phyloP scores from a whole-genome alignment of 1,139 yeast genomes.

The Pichia sp. region DNA sequence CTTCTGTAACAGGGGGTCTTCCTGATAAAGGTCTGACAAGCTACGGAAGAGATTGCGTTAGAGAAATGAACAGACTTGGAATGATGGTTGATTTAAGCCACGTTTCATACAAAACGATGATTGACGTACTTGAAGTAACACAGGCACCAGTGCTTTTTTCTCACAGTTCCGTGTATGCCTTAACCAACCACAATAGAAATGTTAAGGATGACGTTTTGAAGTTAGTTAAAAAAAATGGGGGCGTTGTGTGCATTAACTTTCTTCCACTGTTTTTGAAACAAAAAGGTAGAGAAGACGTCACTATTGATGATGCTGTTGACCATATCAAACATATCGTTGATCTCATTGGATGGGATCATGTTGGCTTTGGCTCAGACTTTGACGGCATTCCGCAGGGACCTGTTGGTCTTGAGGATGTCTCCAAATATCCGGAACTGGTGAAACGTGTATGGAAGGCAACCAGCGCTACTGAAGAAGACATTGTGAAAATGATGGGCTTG shows the following conservation, averaged over 20 bases:
- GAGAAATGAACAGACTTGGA: conserved; percentile 46
- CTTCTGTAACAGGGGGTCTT: conserved; percentile 37
- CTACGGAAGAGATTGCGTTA: conserved; percentile 34
- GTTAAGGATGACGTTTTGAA: conserved; percentile 42
- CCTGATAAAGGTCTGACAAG: conserved; percentile 39
- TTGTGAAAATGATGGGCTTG: conserved; percentile 39
- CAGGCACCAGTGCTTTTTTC: conserved; percentile 45
- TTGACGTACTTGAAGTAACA: conserved; percentile 35
- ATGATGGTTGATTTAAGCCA: conserved; percentile 49
- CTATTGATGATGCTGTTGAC: conserved; percentile 43
- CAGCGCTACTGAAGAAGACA: conserved; percentile 37
- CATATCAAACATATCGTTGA: conserved; percentile 39
- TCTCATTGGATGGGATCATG: conserved; percentile 47
- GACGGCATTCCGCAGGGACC: conserved; percentile 48
- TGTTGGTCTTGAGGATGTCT: conserved; percentile 43
- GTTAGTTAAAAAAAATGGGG: conserved; percentile 36
- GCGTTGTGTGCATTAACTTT: conserved; percentile 45
- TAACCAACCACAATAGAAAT: conserved; percentile 39
- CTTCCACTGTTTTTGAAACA: conserved; percentile 35
- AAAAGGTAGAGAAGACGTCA: conserved; percentile 21
- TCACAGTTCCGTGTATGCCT: conserved; percentile 38
- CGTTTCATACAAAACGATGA: conserved; percentile 46
- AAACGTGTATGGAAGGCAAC: conserved; percentile 33
- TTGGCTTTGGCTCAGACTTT: conserved; percentile 48
- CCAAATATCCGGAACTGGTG: conserved; percentile 45